Evolutionary conservation across 306 rosid genomes (phyloP).

Genomic region (Abrus pulchellus): DNA sequence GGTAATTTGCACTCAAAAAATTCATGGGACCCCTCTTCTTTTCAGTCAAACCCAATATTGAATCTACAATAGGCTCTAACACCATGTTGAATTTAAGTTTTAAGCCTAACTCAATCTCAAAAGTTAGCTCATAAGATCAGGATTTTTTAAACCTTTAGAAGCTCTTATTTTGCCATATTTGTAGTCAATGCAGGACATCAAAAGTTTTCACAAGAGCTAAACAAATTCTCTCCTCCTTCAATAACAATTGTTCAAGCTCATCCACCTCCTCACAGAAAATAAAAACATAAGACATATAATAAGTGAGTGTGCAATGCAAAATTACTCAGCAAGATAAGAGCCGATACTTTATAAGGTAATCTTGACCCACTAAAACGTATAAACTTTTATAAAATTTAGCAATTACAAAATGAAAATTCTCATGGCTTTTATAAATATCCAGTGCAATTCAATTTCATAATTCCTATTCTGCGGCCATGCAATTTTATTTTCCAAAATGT

Average conservation of each 20-base stretch:
- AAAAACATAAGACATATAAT: not conserved
- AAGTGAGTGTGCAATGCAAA: not conserved
- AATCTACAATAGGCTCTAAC: no score
- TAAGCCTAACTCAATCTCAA: no score
- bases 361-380: slow-evolving; percentile 26
- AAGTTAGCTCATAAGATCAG: no score
- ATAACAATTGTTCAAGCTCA: not conserved
- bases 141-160: no score
- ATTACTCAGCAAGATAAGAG: not conserved
- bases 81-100: no score
- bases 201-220: not conserved
- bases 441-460: not conserved
- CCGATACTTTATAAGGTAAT: not conserved
- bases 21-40: no score
- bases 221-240: slow-evolving; percentile 6
- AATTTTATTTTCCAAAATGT: no score
- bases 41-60: no score
- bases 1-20: no score
- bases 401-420: not conserved
- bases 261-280: not conserved
- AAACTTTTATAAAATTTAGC: not conserved
- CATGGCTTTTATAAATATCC: not conserved
- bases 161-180: no score
- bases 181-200: no score
- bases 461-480: no score